Evolutionary conservation across 495 filamentous ascomycete species (phyloP).

Genomic region (Daldinia grandis): DNA sequence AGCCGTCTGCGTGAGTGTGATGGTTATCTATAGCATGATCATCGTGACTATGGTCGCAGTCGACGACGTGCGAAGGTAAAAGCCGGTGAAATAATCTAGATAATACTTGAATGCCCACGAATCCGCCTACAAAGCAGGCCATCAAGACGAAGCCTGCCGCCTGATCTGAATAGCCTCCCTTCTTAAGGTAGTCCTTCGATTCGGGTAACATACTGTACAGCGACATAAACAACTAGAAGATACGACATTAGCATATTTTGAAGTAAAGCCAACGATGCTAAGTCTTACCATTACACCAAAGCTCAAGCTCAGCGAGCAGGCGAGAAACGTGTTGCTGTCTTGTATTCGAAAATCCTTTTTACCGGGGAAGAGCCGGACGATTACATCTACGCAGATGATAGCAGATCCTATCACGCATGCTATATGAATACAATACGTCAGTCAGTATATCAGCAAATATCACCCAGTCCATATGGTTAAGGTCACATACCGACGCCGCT

Average conservation of each 20-base stretch:
- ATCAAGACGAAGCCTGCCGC: slow-evolving; percentile 77
- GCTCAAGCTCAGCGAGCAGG: slow-evolving; percentile 87
- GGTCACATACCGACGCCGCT: slow-evolving; percentile 74
- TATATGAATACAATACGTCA: slow-evolving; percentile 46
- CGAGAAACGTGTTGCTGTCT: slow-evolving; percentile 86
- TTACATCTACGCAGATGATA: slow-evolving; percentile 85
- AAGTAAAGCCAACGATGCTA: background rate
- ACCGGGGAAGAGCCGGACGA: slow-evolving; percentile 74
- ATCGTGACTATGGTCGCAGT: slow-evolving; percentile 85
- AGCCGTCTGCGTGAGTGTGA: slow-evolving; percentile 39
- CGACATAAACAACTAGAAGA: slow-evolving; percentile 82
- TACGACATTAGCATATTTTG: slow-evolving; percentile 35
- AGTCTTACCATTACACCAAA: slow-evolving; percentile 93
- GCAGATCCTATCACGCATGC: slow-evolving; percentile 82
- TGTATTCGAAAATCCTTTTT: slow-evolving; percentile 84
- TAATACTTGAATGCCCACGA: slow-evolving; percentile 81
- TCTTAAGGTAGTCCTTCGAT: slow-evolving; percentile 75
- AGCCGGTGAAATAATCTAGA: slow-evolving; percentile 82
- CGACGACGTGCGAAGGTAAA: slow-evolving; percentile 92
- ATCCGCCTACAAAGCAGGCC: slow-evolving; percentile 79
- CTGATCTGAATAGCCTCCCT: slow-evolving; percentile 70
- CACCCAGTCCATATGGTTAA: slow-evolving; percentile 9
- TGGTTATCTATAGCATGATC: slow-evolving; percentile 53
- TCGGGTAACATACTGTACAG: slow-evolving; percentile 94
- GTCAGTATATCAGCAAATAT: slow-evolving; percentile 14